A percentile compares a stretch with the other conserved stretches of the same genome.
Conservation (phyloP, 352 stramenopile genomes). For the Globisporangium spiculum region DNA sequence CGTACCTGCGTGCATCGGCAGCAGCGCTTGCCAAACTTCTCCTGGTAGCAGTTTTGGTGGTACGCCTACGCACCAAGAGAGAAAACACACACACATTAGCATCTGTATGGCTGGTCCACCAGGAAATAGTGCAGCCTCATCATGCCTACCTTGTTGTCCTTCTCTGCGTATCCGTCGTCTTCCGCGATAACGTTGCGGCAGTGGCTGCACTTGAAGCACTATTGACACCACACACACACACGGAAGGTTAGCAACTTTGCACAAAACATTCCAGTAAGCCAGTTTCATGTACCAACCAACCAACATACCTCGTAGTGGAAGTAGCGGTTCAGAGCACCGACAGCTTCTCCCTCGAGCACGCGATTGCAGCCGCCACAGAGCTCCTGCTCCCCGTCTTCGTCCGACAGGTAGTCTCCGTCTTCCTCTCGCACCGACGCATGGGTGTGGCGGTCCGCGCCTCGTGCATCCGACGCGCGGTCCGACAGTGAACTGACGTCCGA, state of each 20-base stretch:
- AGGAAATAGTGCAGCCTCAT: background rate
- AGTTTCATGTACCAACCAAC: background rate
- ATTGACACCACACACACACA: background rate
- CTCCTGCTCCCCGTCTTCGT: constrained; percentile 72
- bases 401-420: constrained; percentile 46
- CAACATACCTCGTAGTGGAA: constrained; percentile 72
- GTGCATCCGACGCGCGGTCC: constrained; percentile 28
- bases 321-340: constrained; percentile 78
- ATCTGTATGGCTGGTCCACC: background rate
- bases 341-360: constrained; percentile 74
- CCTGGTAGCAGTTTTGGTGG: constrained; percentile 78
- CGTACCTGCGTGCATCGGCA: constrained; percentile 66
- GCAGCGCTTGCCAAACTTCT: constrained; percentile 77
- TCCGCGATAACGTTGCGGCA: constrained; percentile 68
- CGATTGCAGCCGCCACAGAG: constrained; percentile 64
- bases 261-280: background rate
- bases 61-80: constrained; percentile 40
- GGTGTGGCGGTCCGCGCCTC: constrained; percentile 1
- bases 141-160: constrained; percentile 58
- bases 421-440: constrained; percentile 23
- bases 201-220: constrained; percentile 85
- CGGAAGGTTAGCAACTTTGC: background rate
- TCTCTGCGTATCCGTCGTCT: constrained; percentile 81
- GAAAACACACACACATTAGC: background rate
- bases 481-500: constrained; percentile 63